phyloP scores from a whole-genome alignment of 2,329 filamentous ascomycete species.

The Phialophora expanda region DNA sequence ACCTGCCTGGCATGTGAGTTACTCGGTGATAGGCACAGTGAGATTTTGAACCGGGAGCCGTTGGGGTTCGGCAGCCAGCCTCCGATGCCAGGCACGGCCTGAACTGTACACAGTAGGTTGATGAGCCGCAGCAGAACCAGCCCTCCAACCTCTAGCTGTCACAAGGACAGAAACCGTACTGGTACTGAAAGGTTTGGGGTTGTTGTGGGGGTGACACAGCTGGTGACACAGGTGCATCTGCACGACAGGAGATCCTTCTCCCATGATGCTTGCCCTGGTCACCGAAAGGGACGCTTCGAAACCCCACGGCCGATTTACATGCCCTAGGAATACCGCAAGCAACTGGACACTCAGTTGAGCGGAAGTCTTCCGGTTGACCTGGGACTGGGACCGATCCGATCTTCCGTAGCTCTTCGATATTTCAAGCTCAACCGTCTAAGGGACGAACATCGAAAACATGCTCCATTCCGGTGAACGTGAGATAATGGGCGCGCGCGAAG shows the following conservation, averaged over 20 bases:
- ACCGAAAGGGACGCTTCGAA: background rate
- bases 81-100: constrained; percentile 21
- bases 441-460: background rate
- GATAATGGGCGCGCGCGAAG: background rate
- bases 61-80: constrained; percentile 13
- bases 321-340: background rate
- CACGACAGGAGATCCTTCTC: constrained; percentile 6
- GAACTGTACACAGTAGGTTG: background rate
- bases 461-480: background rate
- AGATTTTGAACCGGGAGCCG: background rate
- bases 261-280: background rate
- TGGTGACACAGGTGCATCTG: constrained; percentile 13
- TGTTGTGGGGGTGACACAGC: constrained; percentile 12
- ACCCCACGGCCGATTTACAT: background rate
- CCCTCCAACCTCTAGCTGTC: background rate
- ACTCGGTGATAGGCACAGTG: background rate
- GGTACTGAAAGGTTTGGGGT: constrained; percentile 2
- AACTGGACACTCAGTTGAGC: background rate
- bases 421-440: background rate
- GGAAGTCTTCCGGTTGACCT: background rate
- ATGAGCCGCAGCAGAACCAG: background rate
- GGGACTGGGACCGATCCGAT: background rate
- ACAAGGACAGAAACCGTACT: background rate
- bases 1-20: constrained; percentile 3
- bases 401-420: background rate